Evolutionary conservation across 202 grass and related monocot genomes (phyloP).

Genomic region (Dendrocalamus latiflorus): DNA sequence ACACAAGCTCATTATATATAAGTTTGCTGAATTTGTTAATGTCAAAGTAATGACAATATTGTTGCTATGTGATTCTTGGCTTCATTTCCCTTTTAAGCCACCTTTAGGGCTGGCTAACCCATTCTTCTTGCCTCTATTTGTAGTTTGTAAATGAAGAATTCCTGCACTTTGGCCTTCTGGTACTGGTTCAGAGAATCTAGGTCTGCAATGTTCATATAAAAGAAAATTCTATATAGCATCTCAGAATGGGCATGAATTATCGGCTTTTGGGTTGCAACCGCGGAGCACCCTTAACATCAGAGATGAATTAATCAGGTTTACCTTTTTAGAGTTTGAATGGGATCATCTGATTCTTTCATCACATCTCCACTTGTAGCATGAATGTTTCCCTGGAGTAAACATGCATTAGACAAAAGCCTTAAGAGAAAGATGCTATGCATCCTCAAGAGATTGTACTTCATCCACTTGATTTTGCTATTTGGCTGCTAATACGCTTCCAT

Average conservation of each 20-base stretch:
- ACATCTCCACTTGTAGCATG: conserved; percentile 22
- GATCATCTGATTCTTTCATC: conserved; percentile 22
- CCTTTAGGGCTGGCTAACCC: no score
- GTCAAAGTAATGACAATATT: conserved; percentile 22
- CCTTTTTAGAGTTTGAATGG: conserved; percentile 31
- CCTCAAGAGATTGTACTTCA: not conserved
- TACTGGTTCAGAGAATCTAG: conserved; percentile 28
- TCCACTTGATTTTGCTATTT: not conserved
- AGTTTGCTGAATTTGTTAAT: not conserved
- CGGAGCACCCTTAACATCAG: not conserved
- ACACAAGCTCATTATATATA: no score
- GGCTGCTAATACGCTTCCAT: not conserved
- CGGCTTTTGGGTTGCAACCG: not conserved
- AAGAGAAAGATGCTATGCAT: not conserved
- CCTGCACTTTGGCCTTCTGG: not conserved
- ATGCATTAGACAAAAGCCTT: conserved; percentile 33
- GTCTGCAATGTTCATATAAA: conserved; percentile 31
- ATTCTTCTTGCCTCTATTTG: no score
- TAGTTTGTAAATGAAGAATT: conserved; percentile 21
- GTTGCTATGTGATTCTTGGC: conserved; percentile 17
- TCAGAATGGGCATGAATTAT: not conserved
- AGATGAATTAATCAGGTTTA: conserved; percentile 21
- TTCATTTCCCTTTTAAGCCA: no score
- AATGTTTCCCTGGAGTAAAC: conserved; percentile 36
- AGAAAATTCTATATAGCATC: conserved; percentile 12